Percentiles rank a stretch among this genome's conserved stretches.
These are phyloP conservation scores for Neoboletus magnificus DNA, from an alignment of 768 basidiomycete genomes.

Conservation along the genomic window DNA sequence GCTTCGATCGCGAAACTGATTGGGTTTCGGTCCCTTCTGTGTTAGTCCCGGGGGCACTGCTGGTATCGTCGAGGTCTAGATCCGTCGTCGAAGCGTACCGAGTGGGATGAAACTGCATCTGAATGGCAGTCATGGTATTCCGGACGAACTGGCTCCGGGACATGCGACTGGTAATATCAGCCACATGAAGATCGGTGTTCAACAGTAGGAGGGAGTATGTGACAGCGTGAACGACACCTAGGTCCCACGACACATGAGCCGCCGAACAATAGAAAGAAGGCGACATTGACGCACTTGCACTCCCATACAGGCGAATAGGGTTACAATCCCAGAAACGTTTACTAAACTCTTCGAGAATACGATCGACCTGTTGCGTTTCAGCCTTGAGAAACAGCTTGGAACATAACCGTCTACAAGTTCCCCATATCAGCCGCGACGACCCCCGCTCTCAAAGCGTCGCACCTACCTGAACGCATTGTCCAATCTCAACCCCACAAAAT, in stretches of 20 bases:
- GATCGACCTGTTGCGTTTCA: slow-evolving; percentile 97
- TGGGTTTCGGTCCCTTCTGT: slow-evolving; percentile 57
- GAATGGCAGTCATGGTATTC: slow-evolving; percentile 87
- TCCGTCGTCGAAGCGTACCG: slow-evolving; percentile 58
- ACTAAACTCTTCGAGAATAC: slow-evolving; percentile 91
- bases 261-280: background rate
- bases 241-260: background rate
- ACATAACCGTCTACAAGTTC: slow-evolving; percentile 65
- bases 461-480: slow-evolving; percentile 86
- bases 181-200: slow-evolving; percentile 97
- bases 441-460: background rate
- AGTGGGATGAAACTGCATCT: slow-evolving; percentile 65
- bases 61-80: slow-evolving; percentile 60
- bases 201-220: slow-evolving; percentile 89
- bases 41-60: slow-evolving; percentile 53
- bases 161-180: slow-evolving; percentile 86
- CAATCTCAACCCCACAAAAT: slow-evolving; percentile 77
- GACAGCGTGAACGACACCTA: slow-evolving; percentile 93
- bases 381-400: slow-evolving; percentile 91
- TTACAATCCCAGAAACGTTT: slow-evolving; percentile 92
- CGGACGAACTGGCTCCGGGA: slow-evolving; percentile 87
- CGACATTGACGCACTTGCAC: slow-evolving; percentile 58
- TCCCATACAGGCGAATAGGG: slow-evolving; percentile 74
- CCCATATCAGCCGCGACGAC: background rate
- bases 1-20: slow-evolving; percentile 52